Base-by-base conservation (phyloP, 2,329 filamentous ascomycete species). In the Pseudogymnoascus sp. region DNA sequence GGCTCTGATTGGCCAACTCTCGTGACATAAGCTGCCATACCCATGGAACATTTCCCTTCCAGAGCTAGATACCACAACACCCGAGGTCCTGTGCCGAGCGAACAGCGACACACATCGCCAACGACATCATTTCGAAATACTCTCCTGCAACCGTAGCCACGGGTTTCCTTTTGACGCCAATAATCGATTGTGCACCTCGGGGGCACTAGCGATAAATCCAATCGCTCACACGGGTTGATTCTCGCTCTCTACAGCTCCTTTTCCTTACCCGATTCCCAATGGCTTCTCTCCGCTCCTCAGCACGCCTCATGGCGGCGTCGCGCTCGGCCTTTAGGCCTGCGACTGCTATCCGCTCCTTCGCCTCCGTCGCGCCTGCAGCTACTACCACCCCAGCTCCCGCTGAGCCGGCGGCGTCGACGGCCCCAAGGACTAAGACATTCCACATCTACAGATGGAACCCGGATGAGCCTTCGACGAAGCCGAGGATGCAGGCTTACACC, bases 371-470 rank as follows among this genome's bases (percentile, higher is more conserved):
- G 72, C 15, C 25, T 45, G 29, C 42, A 48, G 27, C 62, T 42
- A 25, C 58, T 18, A 31, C 48, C 33, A 37, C 37, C 61, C 39
- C 27, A 42, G 33, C 59, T 25, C 33, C 55, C 21, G 29, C 78
- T 42, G 69, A 72, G 68, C 77, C 65, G 61, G 70, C 85, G 58
- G 82, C 84, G 59, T 78, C 84, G 62, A 76, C 84, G 68, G 82
- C 89, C 69, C 82, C 88, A 62, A 81, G 80, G 71, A 86, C 89
- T 79, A 97, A 97, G 87, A 92, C 89, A 60, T 99, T 99, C 85
- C 88, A 96, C 78, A 88, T 99, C 81, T 99, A 99, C 86, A 87
- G 94, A 76, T 99, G 94, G 94, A 96, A 95, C 76, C 94, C 94
- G 65, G 94, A 97, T 74, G 83, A 87, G 74, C 94, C 94, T 63